These are phyloP conservation scores for Cercospora sp. DNA, from an alignment of 2,329 filamentous ascomycete genomes.

Conservation along the genomic window DNA sequence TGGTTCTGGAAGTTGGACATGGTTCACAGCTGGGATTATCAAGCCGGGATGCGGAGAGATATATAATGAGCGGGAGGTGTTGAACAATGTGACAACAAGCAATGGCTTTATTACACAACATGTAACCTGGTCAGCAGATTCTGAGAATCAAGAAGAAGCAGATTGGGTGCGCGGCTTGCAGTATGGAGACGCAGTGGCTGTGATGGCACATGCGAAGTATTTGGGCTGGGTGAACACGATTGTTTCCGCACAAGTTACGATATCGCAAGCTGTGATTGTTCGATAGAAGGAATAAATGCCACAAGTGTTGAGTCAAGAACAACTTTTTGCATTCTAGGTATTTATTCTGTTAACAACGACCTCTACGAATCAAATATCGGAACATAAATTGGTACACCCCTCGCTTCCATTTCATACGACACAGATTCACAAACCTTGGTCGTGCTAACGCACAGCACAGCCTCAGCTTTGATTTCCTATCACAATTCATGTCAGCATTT, in stretches of 20 bases:
- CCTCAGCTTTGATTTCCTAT: constrained; percentile 53
- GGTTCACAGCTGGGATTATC: not conserved
- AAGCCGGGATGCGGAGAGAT: not conserved
- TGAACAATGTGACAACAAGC: not conserved
- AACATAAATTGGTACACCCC: not conserved
- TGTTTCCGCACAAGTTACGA: not conserved
- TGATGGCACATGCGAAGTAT: not conserved
- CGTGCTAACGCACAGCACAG: constrained; percentile 70
- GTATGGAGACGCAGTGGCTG: not conserved
- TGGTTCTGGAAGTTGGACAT: not conserved
- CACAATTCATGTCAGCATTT: not conserved
- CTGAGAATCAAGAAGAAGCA: not conserved
- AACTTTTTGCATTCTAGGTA: too few species aligned
- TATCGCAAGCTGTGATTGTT: not conserved
- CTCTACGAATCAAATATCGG: not conserved
- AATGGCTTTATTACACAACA: not conserved
- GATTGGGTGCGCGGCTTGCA: not conserved
- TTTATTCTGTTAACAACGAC: not conserved
- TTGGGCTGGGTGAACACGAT: not conserved
- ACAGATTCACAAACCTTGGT: not conserved
- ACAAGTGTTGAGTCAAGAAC: too few species aligned
- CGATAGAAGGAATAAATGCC: not conserved
- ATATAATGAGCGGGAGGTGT: not conserved
- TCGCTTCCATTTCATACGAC: not conserved
- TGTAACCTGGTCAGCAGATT: not conserved